Conservation (phyloP, 805 yeast species). For the Myxozyma neglecta region DNA sequence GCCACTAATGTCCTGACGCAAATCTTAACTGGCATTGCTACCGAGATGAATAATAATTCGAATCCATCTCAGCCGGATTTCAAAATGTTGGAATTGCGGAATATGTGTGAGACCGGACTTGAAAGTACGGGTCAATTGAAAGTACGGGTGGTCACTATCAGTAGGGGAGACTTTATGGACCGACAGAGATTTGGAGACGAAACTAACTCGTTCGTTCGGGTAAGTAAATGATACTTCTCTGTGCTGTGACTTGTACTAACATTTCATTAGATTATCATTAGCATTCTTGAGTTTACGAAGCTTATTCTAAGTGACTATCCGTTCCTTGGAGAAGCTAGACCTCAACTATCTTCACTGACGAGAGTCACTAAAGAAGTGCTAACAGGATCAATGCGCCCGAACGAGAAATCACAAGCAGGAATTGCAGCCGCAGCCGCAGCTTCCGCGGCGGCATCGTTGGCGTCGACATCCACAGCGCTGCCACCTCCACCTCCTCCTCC, state of each 20-base stretch:
- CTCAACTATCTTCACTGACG: constrained; percentile 77
- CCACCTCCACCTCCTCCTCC: no score
- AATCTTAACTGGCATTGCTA: constrained; percentile 49
- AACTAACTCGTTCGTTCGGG: constrained; percentile 74
- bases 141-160: constrained; percentile 52
- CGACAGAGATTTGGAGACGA: constrained; percentile 80
- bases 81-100: constrained; percentile 74
- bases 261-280: constrained; percentile 16
- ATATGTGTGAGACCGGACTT: constrained; percentile 74
- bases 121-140: constrained; percentile 73
- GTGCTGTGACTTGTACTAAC: constrained; percentile 32
- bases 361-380: constrained; percentile 82
- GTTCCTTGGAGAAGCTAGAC: constrained; percentile 72
- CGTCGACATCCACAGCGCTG: no score
- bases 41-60: constrained; percentile 40
- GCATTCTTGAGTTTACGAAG: constrained; percentile 77
- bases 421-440: no score
- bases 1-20: constrained; percentile 80
- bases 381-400: constrained; percentile 16
- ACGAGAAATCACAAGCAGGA: background rate
- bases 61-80: constrained; percentile 39
- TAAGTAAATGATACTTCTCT: constrained; percentile 56
- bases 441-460: no score
- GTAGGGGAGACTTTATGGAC: constrained; percentile 50
- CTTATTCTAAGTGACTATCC: constrained; percentile 80